Conservation (phyloP, 2,329 filamentous ascomycete species). For the Tothia fuscella region DNA sequence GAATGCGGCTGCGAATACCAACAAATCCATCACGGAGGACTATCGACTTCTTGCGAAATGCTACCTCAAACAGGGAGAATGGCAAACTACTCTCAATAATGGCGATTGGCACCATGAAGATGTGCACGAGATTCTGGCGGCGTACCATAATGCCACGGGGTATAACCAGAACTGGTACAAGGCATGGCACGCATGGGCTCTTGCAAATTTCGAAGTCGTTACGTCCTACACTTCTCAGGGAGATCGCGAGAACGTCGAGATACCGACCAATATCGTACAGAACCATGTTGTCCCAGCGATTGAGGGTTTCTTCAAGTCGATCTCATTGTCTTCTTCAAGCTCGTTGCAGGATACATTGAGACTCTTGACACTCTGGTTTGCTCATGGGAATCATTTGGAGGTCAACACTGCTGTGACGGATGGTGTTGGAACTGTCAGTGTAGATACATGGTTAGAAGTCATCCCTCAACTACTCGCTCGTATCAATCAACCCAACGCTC, state of each 20-base stretch:
- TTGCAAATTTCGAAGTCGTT: conserved; percentile 97
- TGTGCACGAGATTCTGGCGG: conserved; percentile 78
- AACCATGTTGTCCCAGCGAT: conserved; percentile 92
- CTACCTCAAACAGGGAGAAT: conserved; percentile 92
- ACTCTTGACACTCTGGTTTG: conserved; percentile 90
- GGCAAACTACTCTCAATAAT: conserved; percentile 76
- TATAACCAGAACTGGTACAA: conserved; percentile 97
- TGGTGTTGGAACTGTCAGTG: conserved; percentile 80
- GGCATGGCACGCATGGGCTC: conserved; percentile 96
- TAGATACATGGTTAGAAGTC: conserved; percentile 97
- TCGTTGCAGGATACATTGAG: conserved; percentile 92
- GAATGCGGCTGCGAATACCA: not conserved
- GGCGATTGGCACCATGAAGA: conserved; percentile 81
- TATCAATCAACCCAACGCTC: conserved; percentile 88
- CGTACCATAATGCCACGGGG: conserved; percentile 82
- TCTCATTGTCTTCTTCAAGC: conserved; percentile 79
- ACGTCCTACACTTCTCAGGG: conserved; percentile 61
- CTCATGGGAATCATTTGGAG: conserved; percentile 75
- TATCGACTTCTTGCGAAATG: conserved; percentile 78
- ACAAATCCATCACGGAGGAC: conserved; percentile 37
- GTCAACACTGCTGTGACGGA: conserved; percentile 83
- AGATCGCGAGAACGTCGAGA: conserved; percentile 45
- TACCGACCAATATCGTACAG: conserved; percentile 57
- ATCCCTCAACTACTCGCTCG: conserved; percentile 94
- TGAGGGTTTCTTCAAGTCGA: conserved; percentile 94